Base-by-base conservation (phyloP, 2,329 filamentous ascomycete species). In the Lecanosticta acicola region DNA sequence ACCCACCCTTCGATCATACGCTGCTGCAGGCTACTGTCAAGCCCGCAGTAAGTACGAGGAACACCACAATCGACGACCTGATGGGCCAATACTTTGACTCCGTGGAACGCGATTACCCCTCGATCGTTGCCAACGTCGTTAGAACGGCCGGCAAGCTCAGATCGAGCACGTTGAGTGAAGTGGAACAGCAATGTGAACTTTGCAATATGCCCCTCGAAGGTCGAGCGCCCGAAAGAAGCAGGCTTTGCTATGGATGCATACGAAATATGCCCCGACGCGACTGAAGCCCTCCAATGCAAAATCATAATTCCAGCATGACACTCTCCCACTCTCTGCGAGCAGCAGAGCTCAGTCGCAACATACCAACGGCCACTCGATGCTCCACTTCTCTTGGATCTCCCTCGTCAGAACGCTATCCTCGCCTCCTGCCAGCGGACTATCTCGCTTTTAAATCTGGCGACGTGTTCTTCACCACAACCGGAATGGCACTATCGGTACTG, bases 41-140 rank as follows among this genome's bases (percentile, higher is more conserved):
- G 48, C 60, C 49, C 55, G 66, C 41, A 66, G 84, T 61, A 67
- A 85, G 79, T 24, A 81, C 84, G 56, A 86, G 83, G 62, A 84
- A 88, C 54, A 77, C 87, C 37, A 94, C 88, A 37, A 96, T 98
- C 59, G 89, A 96, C 62, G 84, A 90, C 56, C 78, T 98, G 43
- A 90, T 97, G 83, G 71, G 76, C 47, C 83, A 88, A 46, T 98
- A 96, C 66, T 95, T 98, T 60, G 79, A 81, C 55, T 84, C 81
- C 33, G 87, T 95, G 13, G 90, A 95, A 63, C 79, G 81, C 54
- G 85, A 84, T 48, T 96, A 94, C 61, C 87, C 90, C 2, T 87
- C 86, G 45, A 88, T 97, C 45, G 90, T 98, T 55, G 85, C 90
- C 24, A 98, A 98, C 64, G 93, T 98, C 8, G 91, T 96, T 3